These are phyloP conservation scores for Cutaneotrichosporon cutaneum DNA, from an alignment of 1,284 basidiomycete genomes.

Conservation along the genomic window DNA sequence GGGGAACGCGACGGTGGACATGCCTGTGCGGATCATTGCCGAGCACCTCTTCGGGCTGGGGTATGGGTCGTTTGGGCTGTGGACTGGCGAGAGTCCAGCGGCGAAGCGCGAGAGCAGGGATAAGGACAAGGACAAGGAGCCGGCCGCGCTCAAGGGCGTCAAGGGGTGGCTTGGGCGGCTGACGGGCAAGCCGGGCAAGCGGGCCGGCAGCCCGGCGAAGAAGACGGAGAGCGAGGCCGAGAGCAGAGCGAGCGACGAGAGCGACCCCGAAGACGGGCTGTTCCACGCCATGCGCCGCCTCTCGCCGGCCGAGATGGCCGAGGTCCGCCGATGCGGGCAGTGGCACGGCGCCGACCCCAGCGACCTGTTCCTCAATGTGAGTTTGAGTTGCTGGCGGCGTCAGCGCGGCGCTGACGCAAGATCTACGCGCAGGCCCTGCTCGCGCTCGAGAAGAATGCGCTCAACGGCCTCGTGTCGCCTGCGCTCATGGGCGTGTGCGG, in stretches of 20 bases:
- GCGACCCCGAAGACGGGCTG: slow-evolving; percentile 19
- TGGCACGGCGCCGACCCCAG: slow-evolving; percentile 31
- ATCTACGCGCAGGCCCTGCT: slow-evolving; percentile 34
- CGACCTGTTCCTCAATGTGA: slow-evolving; percentile 27
- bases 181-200: not conserved
- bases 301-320: slow-evolving; percentile 25
- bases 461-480: slow-evolving; percentile 37
- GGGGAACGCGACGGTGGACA: slow-evolving; percentile 26
- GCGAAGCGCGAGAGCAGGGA: not conserved
- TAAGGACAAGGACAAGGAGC: slow-evolving; percentile 13
- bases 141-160: slow-evolving; percentile 8
- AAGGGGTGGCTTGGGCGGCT: slow-evolving; percentile 11
- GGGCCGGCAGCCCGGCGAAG: not conserved
- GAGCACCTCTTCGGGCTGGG: slow-evolving; percentile 28
- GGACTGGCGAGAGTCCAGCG: slow-evolving; percentile 7
- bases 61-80: slow-evolving; percentile 22
- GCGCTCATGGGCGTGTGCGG: slow-evolving; percentile 30
- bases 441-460: slow-evolving; percentile 29
- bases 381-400: not conserved
- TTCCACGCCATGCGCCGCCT: slow-evolving; percentile 13
- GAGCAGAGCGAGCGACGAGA: slow-evolving; percentile 12
- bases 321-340: slow-evolving; percentile 29
- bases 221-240: slow-evolving; percentile 1
- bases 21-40: slow-evolving; percentile 27
- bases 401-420: slow-evolving; percentile 17